Evolutionary conservation across 768 basidiomycete species (phyloP), one percentile per base, ranked within the genome.

Genomic region (Rhizopogon vulgaris): DNA sequence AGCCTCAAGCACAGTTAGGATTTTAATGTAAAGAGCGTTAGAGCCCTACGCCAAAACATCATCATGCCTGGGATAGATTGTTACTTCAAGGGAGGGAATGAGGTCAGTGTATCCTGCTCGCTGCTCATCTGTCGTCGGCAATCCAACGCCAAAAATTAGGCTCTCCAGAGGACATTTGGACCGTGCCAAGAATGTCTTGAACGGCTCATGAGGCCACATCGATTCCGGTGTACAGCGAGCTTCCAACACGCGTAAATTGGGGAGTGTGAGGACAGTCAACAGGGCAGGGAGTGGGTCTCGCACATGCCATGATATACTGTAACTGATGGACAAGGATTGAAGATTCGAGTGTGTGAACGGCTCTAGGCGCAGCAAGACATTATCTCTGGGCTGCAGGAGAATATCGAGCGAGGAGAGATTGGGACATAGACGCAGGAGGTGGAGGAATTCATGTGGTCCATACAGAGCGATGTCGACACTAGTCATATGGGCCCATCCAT

Each of bases 381-480:
- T 4, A 6, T 51, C 45, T 7, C 24, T 27, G 10, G 28, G 39
- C 4, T 48, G 46, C 18, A 56, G 24, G 24, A 24, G 48, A 22
- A 63, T 45, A 28, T 53, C 15, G 53, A 7, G 55, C 51, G 34
- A 63, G 55, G 25, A 36, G 27, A 62, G 61, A 34, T 52, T 38
- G 8, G 61, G 61, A 28, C 62, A 64, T 38, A 58, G 53, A 3
- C 38, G 37, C 24, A 62, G 59, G 17, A 63, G 52, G 3, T 28
- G 41, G 1, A 61, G 27, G 40, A 58, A 18, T 15, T 49, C 15
- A 11, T 43, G 28, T 2, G 39, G 28, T 25, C 48, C 40, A 15
- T 15, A 4, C 6, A 37, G 12, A 38, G 51, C 49, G n/a, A 61
- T 39, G 8, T 42, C 37, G n/a, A 61, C 27, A 2, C 40, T 52